Percentiles rank a stretch among this genome's conserved stretches.
These are phyloP conservation scores for Eruca vesicaria DNA, from an alignment of 441 rosid genomes.

Conservation along the genomic window DNA sequence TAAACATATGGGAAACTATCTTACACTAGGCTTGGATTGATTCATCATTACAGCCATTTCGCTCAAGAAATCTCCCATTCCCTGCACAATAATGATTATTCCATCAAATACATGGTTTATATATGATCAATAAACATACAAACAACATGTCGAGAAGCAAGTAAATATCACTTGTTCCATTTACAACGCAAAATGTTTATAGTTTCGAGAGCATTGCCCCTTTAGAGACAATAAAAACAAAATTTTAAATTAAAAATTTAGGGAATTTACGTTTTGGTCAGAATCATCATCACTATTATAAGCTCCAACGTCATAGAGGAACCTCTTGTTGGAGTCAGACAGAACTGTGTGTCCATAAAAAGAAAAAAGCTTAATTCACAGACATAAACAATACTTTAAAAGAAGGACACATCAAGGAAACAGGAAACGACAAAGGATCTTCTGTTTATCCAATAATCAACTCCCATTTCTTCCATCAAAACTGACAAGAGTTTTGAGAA, in stretches of 20 bases:
- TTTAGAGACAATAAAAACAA: background rate
- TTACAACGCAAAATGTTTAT: background rate
- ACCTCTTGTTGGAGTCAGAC: constrained; percentile 76
- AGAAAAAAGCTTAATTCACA: background rate
- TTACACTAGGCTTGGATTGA: constrained; percentile 67
- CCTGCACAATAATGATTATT: constrained; percentile 40
- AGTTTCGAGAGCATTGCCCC: background rate
- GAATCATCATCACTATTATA: constrained; percentile 52
- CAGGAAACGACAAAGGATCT: background rate
- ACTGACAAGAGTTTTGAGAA: background rate
- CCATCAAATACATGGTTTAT: background rate
- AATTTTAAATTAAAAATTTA: background rate
- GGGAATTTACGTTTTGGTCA: constrained; percentile 50
- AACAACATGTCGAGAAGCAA: background rate
- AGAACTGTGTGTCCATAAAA: constrained; percentile 47
- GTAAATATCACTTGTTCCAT: too few relatives aligned
- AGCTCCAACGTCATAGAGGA: too few relatives aligned
- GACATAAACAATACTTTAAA: background rate
- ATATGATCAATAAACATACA: background rate
- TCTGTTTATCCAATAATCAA: background rate
- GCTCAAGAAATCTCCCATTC: constrained; percentile 84
- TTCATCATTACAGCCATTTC: constrained; percentile 89
- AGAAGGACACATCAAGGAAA: background rate
- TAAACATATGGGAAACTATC: constrained; percentile 23
- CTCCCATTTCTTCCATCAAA: background rate